Base-by-base conservation (phyloP, 495 filamentous ascomycete species). In the Achaetomiella virescens region DNA sequence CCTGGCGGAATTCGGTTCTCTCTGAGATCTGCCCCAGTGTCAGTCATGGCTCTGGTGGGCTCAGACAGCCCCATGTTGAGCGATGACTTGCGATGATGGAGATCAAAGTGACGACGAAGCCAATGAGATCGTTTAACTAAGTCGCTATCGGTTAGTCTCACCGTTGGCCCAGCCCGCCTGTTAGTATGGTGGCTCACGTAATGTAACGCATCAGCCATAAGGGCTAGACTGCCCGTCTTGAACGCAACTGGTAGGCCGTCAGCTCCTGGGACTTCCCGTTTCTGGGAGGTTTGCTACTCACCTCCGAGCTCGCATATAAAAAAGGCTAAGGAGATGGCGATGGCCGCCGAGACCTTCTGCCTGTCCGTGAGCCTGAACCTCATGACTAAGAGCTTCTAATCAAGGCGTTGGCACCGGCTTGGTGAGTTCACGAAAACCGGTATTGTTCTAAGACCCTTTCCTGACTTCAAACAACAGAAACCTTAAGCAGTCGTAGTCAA, bases 151-250 rank as follows among this genome's bases (percentile, higher is more conserved):
- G 37, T 65, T 20, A 52, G 62, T 54, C 42, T 36, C 45, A 41
- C 38, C 12, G 37, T 20, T 21, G 15, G 14, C n/a, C 20, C 31
- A 12, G 12, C 24, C 6, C 20, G 22, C 15, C 9, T 35, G 31
- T 20, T 18, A 15, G 1, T 18, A 22, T 12, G 44, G 20, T 17
- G 49, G 59, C 78, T 63, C 75, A 92, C 90, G 84, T 96, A 95
- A 65, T 97, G 92, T 72, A 97, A 96, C 25, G 91, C 89, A 75
- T 97, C 92, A 38, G 92, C 92, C 45, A 95, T 81, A 14, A 97
- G 82, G 18, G 91, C 92, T 52, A 97, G 82, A 36, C 92, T 97
- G 65, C 87, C 83, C 31, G 91, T 91, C 37, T 80, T 77, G 76
- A 91, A 93, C 41, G 91, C 92, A 60, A 91, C 77, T 81, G 48